Evolutionary conservation across 495 filamentous ascomycete genomes (phyloP), one percentile per base, ranked within the genome.

Genomic region (Xylaria telfairii): DNA sequence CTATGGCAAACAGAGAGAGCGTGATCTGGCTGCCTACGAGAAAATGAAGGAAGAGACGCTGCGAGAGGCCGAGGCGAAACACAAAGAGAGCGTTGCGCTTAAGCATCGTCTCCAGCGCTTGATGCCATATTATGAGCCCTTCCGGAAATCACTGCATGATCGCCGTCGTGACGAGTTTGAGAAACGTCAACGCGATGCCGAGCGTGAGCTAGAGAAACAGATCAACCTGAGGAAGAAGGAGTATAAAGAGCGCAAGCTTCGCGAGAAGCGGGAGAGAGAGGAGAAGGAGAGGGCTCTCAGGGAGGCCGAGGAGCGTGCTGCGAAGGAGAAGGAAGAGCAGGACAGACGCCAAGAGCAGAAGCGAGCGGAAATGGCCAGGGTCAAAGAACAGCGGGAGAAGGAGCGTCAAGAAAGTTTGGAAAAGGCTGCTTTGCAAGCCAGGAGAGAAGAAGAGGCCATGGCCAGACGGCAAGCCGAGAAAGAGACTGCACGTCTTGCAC

Each of bases 121-220:
- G 60, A 89, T 98, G 67, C 88, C 89, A 8, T 78, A 83, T 41
- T 99, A 97, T 83, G 93, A 93, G 80, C 85, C 79, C 30, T 98
- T 97, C 88, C 87, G 91, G 72, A 84, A 91, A 69, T 88, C 91
- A 41, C 86, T 98, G 34, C 90, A 91, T 62, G 90, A 94, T 78
- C 91, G 93, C 77, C 92, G 96, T 73, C 92, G 93, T 76, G 92
- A 97, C 74, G 93, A 98, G 80, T 98, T 98, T 76, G 96, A 98
- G 87, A 93, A 92, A 84, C 90, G 95, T 61, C 90, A 92, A 77
- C 93, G 90, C 81, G 89, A 91, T 74, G 96, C 96, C 39, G 92
- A 97, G 85, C 89, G 89, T 63, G 95, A 98, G 74, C 88, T 96
- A 63, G 90, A 97, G 84, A 90, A 89, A 81, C 93, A 95, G 83